Percentiles rank a stretch among this genome's conserved stretches.
Evolutionary conservation across 2,329 filamentous ascomycete species (phyloP).

Genomic region (Daldinia sp.): DNA sequence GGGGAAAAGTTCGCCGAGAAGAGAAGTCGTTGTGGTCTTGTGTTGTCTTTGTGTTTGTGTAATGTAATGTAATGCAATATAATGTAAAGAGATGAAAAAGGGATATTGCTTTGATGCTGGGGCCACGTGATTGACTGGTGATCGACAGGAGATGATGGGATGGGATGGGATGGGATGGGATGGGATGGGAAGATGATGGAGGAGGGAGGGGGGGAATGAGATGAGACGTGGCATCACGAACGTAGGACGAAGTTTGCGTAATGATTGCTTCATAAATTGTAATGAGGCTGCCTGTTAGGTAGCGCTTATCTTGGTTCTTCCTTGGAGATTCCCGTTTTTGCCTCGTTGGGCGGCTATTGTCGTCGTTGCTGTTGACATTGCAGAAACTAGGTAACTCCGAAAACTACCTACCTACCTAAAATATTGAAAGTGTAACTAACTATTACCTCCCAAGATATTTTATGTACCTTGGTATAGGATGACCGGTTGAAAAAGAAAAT

Average conservation of each 20-base stretch:
- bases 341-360: too few relatives aligned
- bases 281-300: not conserved
- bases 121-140: not conserved
- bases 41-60: not conserved
- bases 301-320: not conserved
- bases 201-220: not conserved
- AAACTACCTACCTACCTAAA: too few relatives aligned
- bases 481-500: too few relatives aligned
- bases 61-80: not conserved
- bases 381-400: too few relatives aligned
- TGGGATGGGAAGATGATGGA: not conserved
- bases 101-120: not conserved
- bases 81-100: not conserved
- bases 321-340: not conserved
- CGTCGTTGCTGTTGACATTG: too few relatives aligned
- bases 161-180: not conserved
- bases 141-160: slow-evolving; percentile 2
- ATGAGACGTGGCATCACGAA: slow-evolving; percentile 1
- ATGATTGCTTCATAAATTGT: not conserved
- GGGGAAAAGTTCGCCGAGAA: not conserved
- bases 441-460: too few relatives aligned
- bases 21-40: not conserved
- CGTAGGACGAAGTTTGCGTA: not conserved
- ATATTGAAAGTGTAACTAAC: too few relatives aligned
- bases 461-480: too few relatives aligned